A percentile compares a stretch with the other conserved stretches of the same genome.
These are phyloP conservation scores for Melampsora abietis-canadensis DNA, from an alignment of 1,284 basidiomycete species.

Conservation along the genomic window DNA sequence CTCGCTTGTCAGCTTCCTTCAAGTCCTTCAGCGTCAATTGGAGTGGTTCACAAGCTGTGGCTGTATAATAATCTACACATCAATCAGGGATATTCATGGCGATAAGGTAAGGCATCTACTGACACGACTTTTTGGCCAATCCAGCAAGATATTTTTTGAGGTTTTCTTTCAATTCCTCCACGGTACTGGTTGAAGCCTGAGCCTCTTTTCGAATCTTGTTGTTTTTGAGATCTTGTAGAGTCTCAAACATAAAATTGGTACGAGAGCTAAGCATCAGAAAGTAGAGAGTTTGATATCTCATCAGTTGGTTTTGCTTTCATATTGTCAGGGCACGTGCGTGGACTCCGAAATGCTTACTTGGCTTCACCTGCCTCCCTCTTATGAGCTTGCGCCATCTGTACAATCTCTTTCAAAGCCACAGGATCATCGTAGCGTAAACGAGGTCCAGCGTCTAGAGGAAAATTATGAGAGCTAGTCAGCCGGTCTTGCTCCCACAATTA, in stretches of 20 bases:
- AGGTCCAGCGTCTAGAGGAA: constrained; percentile 29
- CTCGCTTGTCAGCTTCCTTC: constrained; percentile 74
- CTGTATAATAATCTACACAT: constrained; percentile 55
- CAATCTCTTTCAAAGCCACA: constrained; percentile 59
- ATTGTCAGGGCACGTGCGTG: neutral
- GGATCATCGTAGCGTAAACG: constrained; percentile 72
- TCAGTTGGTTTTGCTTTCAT: constrained; percentile 48
- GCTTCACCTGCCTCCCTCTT: constrained; percentile 60
- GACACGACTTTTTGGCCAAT: constrained; percentile 70
- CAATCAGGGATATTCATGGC: constrained; percentile 22
- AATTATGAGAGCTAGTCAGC: neutral
- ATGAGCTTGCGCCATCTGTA: constrained; percentile 67
- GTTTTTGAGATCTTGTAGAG: constrained; percentile 80
- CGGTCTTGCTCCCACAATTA: neutral
- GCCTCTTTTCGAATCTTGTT: constrained; percentile 70
- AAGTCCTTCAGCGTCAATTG: constrained; percentile 81
- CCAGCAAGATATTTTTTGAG: constrained; percentile 76
- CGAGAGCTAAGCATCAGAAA: constrained; percentile 62
- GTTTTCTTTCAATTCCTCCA: constrained; percentile 68
- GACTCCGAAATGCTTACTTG: constrained; percentile 44
- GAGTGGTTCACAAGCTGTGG: constrained; percentile 74
- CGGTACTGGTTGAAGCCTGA: constrained; percentile 61
- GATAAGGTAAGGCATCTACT: constrained; percentile 49
- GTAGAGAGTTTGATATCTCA: neutral
- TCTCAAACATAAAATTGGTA: constrained; percentile 88